A percentile compares a stretch with the other conserved stretches of the same genome.
These are phyloP conservation scores for Prototheca cutis DNA, from an alignment of 163 green algal species.

Conservation along the genomic window DNA sequence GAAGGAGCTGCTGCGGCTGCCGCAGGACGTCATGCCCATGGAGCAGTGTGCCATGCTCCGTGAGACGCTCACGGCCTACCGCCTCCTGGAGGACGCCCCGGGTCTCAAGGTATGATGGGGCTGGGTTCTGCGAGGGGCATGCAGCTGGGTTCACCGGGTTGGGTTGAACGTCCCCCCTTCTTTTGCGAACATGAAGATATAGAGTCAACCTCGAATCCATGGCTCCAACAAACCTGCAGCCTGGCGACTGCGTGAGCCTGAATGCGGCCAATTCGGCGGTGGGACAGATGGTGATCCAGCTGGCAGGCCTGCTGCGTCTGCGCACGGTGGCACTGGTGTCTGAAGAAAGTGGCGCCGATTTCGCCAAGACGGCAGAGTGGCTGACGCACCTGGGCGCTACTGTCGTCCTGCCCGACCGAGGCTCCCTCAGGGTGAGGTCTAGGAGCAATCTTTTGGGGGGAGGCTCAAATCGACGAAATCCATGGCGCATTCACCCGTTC, in stretches of 20 bases:
- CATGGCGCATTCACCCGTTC: no score
- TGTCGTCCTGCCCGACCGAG: slow-evolving; percentile 63
- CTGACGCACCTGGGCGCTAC: slow-evolving; percentile 60
- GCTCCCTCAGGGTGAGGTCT: slow-evolving; percentile 52
- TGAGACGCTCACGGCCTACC: slow-evolving; percentile 56
- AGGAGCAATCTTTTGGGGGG: no score
- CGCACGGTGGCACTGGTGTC: slow-evolving; percentile 45
- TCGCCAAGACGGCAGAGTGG: slow-evolving; percentile 32
- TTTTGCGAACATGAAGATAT: no score
- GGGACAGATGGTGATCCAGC: slow-evolving; percentile 54
- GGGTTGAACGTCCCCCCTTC: no score
- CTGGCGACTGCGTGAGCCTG: slow-evolving; percentile 71
- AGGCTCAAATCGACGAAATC: no score
- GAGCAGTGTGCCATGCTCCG: slow-evolving; percentile 45
- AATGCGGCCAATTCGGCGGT: slow-evolving; percentile 72
- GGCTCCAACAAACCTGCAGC: no score
- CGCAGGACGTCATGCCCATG: slow-evolving; percentile 39
- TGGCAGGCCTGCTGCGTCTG: slow-evolving; percentile 60
- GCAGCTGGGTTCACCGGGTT: no score
- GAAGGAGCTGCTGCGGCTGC: slow-evolving; percentile 52
- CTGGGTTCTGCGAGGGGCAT: no score
- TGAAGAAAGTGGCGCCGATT: slow-evolving; percentile 7
- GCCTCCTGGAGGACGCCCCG: slow-evolving; percentile 60
- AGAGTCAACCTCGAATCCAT: no score
- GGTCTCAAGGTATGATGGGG: slow-evolving; percentile 54